Evolutionary conservation across 2,329 filamentous ascomycete species (phyloP).

Genomic region (Alternaria brassicae): DNA sequence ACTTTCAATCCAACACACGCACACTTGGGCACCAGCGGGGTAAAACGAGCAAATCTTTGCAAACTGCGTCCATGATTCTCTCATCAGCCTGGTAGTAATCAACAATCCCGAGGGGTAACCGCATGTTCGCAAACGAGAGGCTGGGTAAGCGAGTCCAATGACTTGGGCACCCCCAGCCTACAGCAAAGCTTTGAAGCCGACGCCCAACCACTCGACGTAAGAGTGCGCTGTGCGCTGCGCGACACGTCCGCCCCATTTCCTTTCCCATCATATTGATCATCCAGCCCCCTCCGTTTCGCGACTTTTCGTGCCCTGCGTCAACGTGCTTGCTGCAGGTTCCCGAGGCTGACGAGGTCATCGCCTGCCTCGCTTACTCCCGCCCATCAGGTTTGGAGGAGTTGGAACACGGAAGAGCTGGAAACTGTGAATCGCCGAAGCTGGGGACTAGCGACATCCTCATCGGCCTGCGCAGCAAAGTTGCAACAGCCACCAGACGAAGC

Average conservation of each 20-base stretch:
- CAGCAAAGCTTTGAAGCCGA: slow-evolving; percentile 29
- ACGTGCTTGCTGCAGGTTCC: slow-evolving; percentile 20
- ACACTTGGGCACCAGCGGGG: not conserved
- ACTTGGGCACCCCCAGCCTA: slow-evolving; percentile 31
- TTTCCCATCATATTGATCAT: slow-evolving; percentile 14
- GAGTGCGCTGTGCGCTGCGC: slow-evolving; percentile 28
- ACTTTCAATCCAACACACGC: slow-evolving; percentile 11
- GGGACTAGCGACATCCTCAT: slow-evolving; percentile 4
- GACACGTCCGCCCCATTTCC: slow-evolving; percentile 18
- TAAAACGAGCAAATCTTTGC: slow-evolving; percentile 6
- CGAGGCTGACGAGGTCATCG: slow-evolving; percentile 15
- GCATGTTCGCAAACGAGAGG: slow-evolving; percentile 28
- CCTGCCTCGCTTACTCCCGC: slow-evolving; percentile 20
- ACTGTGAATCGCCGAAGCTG: slow-evolving; percentile 4
- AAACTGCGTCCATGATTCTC: not conserved
- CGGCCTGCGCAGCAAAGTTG: not conserved
- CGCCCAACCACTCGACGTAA: slow-evolving; percentile 39
- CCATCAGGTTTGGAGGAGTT: slow-evolving; percentile 9
- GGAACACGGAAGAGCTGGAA: slow-evolving; percentile 12
- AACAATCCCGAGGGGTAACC: slow-evolving; percentile 14
- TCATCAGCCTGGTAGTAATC: slow-evolving; percentile 2
- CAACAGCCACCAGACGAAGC: slow-evolving; percentile 8
- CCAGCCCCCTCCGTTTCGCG: slow-evolving; percentile 5
- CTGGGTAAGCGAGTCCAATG: slow-evolving; percentile 36
- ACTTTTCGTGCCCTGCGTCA: slow-evolving; percentile 22